Evolutionary conservation across 768 basidiomycete genomes (phyloP).

Genomic region (Tulasnella sp.): DNA sequence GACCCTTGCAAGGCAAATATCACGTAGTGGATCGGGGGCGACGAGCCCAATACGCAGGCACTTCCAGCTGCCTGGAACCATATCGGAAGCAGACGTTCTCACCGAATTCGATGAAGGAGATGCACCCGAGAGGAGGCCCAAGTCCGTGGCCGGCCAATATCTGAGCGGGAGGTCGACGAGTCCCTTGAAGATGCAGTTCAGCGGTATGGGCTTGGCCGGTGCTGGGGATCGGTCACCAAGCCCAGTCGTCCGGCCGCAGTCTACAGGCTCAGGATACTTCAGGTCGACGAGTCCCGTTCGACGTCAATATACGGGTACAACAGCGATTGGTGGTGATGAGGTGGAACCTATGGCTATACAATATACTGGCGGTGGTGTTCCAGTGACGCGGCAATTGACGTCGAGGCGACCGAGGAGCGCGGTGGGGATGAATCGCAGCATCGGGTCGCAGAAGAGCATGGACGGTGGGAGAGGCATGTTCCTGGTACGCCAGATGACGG

Average conservation of each 20-base stretch:
- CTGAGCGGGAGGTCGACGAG: constrained; percentile 31
- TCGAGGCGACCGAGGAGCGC: constrained; percentile 53
- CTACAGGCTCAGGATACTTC: not conserved
- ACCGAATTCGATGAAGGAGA: not conserved
- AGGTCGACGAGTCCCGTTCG: constrained; percentile 4
- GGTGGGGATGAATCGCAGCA: constrained; percentile 21
- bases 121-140: not conserved
- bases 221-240: constrained; percentile 26
- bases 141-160: not conserved
- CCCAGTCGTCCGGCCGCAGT: constrained; percentile 1
- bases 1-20: constrained; percentile 5
- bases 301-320: not conserved
- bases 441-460: constrained; percentile 32
- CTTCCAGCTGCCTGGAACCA: not conserved
- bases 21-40: constrained; percentile 4
- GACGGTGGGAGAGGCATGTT: constrained; percentile 68
- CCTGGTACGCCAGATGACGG: constrained; percentile 70
- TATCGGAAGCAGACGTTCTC: constrained; percentile 41
- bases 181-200: constrained; percentile 56
- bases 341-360: constrained; percentile 8
- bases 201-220: constrained; percentile 27
- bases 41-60: constrained; percentile 8
- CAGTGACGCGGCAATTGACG: constrained; percentile 27
- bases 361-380: constrained; percentile 15
- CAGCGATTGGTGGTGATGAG: not conserved